These are phyloP conservation scores for Trametes punicea DNA, from an alignment of 768 basidiomycete genomes.

Conservation along the genomic window DNA sequence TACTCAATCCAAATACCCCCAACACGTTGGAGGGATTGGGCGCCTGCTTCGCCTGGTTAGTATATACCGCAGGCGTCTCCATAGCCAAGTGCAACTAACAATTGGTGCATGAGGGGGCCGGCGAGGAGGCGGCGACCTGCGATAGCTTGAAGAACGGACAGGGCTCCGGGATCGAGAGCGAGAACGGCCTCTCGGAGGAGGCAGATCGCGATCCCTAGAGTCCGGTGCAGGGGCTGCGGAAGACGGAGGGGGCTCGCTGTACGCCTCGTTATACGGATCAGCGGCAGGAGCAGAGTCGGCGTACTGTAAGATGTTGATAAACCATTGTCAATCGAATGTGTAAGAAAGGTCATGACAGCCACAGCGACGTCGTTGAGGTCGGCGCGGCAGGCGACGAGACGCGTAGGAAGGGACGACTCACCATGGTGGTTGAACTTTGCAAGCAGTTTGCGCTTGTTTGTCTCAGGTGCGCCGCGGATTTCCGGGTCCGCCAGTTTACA, in stretches of 20 bases:
- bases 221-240: conserved; percentile 37
- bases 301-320: conserved; percentile 44
- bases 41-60: conserved; percentile 59
- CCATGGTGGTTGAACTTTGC: conserved; percentile 56
- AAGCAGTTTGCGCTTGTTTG: conserved; percentile 31
- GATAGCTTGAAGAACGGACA: conserved; percentile 45
- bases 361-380: background rate
- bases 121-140: conserved; percentile 50
- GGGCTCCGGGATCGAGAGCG: conserved; percentile 77
- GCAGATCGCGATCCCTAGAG: conserved; percentile 52
- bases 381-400: conserved; percentile 14
- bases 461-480: conserved; percentile 9
- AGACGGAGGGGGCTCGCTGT: conserved; percentile 53
- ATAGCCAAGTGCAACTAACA: conserved; percentile 43
- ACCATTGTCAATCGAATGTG: background rate
- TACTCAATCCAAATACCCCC: conserved; percentile 98
- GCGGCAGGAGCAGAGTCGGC: conserved; percentile 54
- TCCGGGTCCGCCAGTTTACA: conserved; percentile 24
- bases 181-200: conserved; percentile 61
- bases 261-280: conserved; percentile 83
- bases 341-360: background rate
- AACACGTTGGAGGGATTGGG: conserved; percentile 86
- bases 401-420: conserved; percentile 36
- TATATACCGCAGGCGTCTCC: conserved; percentile 19
- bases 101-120: conserved; percentile 70